Base-by-base conservation (phyloP, 768 basidiomycete species). In the Collybia nuda region DNA sequence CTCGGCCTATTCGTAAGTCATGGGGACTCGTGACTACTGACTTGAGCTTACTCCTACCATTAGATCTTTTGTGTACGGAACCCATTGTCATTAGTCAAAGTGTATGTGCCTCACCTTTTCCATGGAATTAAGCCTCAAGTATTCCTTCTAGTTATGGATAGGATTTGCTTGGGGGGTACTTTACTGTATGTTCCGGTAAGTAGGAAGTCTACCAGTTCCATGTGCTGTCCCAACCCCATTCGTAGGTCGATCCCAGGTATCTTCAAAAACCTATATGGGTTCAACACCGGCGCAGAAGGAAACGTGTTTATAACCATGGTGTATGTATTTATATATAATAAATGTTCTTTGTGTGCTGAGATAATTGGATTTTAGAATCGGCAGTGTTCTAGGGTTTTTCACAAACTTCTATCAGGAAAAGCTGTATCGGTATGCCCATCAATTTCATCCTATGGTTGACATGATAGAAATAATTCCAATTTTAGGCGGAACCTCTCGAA, bases 81-180 rank as follows among this genome's bases (percentile, higher is more conserved):
- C 87, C 86, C 0, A 77, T 85, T 35, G 90, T 93, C 7, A 67
- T 77, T 2, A 83, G 82, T 57, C 88, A 93, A 60, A 85, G 82
- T 60, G 86, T 88, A 62, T 32, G 80, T 66, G 67, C 9, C 14
- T 11, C 12, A 14, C 32, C n/a, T 32, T 15, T 14, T 21, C 21
- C 22, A 19, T 36, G 17, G n/a, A 12, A 41, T 1, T 17, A 15
- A 14, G 32, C 32, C 9, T 11, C 14, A 14, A 32, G 2, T 11
- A 32, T 32, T 3, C 7, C 12, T 3, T 32, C 9, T 14, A 88
- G 84, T 59, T 86, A 17, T 86, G 85, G 85, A 68, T 84, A 24
- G 82, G 83, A 45, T 82, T 91, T 52, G 76, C 79, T 0, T 93
- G 90, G 89, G 90, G 89, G 0, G 78, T 90, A 5, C 62, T 85